Percentiles rank a stretch among this genome's conserved stretches.
These are phyloP conservation scores for Coprinellus micaceus DNA, from an alignment of 768 basidiomycete genomes.

Conservation along the genomic window DNA sequence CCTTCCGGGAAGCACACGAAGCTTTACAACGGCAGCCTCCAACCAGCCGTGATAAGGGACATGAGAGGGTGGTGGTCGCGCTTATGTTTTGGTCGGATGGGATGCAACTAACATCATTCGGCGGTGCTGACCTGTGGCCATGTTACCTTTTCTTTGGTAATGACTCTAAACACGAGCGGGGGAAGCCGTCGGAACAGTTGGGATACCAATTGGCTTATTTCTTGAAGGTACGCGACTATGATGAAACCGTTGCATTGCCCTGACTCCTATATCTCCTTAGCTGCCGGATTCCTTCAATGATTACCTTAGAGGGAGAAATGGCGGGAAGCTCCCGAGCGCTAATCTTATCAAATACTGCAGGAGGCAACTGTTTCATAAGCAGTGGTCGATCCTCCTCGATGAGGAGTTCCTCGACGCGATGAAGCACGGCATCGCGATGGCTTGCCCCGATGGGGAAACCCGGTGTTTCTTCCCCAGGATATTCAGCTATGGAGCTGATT, in stretches of 20 bases:
- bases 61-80: conserved; percentile 19
- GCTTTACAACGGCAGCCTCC: not conserved
- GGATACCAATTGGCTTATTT: conserved; percentile 20
- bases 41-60: not conserved
- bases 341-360: not conserved
- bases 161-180: conserved; percentile 16
- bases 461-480: conserved; percentile 2
- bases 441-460: conserved; percentile 1
- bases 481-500: conserved; percentile 6
- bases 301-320: not conserved
- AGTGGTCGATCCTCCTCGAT: conserved; percentile 1
- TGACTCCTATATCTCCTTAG: not conserved
- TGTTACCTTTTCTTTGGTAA: conserved; percentile 18
- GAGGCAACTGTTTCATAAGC: not conserved
- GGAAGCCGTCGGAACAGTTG: conserved; percentile 8
- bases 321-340: not conserved
- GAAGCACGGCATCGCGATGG: not conserved
- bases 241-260: not conserved
- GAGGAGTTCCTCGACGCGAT: not conserved
- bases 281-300: not conserved
- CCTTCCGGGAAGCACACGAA: conserved; percentile 12
- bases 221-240: not conserved
- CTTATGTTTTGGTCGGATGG: conserved; percentile 25
- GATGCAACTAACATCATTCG: conserved; percentile 16
- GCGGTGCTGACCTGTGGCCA: conserved; percentile 16